These are phyloP conservation scores for Carex sylvatica DNA, from an alignment of 202 grass and related monocot species.

Conservation along the genomic window DNA sequence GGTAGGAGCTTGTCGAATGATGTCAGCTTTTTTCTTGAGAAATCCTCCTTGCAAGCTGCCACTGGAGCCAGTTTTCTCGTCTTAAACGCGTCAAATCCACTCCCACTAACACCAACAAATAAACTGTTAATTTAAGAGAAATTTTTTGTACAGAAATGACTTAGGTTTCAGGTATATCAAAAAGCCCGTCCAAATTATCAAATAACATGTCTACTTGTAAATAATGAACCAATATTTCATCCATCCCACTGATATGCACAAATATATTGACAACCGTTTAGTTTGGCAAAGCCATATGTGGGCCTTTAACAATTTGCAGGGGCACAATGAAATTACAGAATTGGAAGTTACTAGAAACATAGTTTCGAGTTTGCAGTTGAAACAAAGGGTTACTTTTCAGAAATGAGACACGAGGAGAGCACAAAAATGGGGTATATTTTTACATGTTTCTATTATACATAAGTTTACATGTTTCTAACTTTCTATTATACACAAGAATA, in stretches of 20 bases:
- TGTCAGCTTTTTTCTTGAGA: constrained; percentile 68
- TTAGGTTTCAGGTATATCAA: not conserved
- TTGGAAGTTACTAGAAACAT: not conserved
- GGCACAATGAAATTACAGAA: not conserved
- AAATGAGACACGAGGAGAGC: not conserved
- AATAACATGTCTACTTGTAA: not conserved
- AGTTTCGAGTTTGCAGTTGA: not conserved
- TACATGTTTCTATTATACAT: not conserved
- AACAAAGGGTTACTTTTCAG: not conserved
- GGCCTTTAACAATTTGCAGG: not conserved
- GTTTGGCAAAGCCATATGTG: too few species aligned
- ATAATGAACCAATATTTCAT: constrained; percentile 4
- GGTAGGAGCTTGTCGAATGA: constrained; percentile 88
- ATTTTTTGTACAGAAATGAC: not conserved
- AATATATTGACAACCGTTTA: not conserved
- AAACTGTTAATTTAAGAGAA: constrained; percentile 42
- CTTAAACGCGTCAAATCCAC: not conserved
- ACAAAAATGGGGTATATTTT: not conserved
- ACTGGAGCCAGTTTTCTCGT: constrained; percentile 43
- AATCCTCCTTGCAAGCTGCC: constrained; percentile 80
- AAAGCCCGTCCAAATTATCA: not conserved
- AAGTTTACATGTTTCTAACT: not conserved
- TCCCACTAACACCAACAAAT: constrained; percentile 28
- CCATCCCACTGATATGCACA: not conserved
- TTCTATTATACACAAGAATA: not conserved